These are phyloP conservation scores for Boeremia exigua DNA, from an alignment of 2,329 filamentous ascomycete species.

Conservation along the genomic window DNA sequence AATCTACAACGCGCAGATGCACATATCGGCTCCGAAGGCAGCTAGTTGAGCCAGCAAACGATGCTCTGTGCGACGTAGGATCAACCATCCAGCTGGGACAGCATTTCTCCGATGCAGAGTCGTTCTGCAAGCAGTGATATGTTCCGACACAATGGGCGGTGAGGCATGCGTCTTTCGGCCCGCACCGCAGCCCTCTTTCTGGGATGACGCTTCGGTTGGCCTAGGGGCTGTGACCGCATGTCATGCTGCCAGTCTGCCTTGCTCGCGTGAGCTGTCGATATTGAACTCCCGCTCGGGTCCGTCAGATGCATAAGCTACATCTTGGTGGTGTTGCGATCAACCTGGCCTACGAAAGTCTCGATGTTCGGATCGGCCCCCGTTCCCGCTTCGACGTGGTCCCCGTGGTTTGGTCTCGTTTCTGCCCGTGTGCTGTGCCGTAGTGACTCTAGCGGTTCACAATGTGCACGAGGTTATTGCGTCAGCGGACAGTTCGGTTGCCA, in stretches of 20 bases:
- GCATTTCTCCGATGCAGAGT: conserved; percentile 10
- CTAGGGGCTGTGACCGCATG: background rate
- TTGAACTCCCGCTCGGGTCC: background rate
- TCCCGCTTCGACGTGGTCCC: background rate
- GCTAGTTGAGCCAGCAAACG: background rate
- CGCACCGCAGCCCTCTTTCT: conserved; percentile 14
- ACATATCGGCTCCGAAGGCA: background rate
- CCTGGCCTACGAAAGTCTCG: background rate
- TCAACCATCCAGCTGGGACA: conserved; percentile 3
- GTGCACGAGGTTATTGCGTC: background rate
- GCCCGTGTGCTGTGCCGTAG: too few species aligned
- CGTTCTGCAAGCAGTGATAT: conserved; percentile 1
- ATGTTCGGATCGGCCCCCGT: background rate
- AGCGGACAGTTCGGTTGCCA: background rate
- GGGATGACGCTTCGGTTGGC: conserved; percentile 4
- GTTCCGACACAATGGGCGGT: conserved; percentile 18
- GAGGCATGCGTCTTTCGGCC: conserved; percentile 12
- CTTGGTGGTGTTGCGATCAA: background rate
- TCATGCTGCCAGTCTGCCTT: background rate
- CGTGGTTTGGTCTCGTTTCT: too few species aligned
- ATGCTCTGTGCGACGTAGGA: conserved; percentile 3
- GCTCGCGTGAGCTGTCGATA: background rate
- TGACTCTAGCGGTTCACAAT: too few species aligned
- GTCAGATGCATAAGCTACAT: background rate
- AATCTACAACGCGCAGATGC: background rate